phyloP scores from a whole-genome alignment of 2,329 filamentous ascomycete genomes.

The Fusarium oxysporum region DNA sequence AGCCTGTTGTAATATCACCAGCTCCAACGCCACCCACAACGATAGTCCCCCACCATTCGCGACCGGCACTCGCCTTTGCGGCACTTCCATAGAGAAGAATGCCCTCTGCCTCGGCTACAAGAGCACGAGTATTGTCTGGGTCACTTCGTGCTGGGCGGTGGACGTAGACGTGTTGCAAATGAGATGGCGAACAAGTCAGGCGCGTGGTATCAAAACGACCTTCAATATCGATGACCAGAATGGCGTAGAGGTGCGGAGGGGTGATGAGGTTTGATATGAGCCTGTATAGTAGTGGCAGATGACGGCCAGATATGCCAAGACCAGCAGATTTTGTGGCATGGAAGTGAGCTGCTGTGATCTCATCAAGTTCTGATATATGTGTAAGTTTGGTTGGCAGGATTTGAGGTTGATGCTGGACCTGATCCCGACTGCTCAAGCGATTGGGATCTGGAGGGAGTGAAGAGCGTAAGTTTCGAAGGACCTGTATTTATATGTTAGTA shows the following conservation, averaged over 20 bases:
- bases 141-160: conserved; percentile 54
- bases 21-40: conserved; percentile 59
- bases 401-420: conserved; percentile 32
- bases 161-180: conserved; percentile 65
- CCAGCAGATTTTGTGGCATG: conserved; percentile 60
- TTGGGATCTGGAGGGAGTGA: conserved; percentile 42
- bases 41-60: conserved; percentile 70
- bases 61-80: conserved; percentile 55
- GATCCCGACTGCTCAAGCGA: conserved; percentile 5
- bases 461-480: conserved; percentile 43
- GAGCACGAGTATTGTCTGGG: conserved; percentile 47
- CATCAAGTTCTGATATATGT: conserved; percentile 59
- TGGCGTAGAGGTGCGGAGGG: conserved; percentile 58
- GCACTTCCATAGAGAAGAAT: conserved; percentile 63
- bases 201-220: conserved; percentile 65
- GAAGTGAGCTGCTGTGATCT: conserved; percentile 60
- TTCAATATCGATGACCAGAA: conserved; percentile 68
- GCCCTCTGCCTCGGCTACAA: conserved; percentile 56
- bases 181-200: conserved; percentile 52
- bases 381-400: conserved; percentile 48
- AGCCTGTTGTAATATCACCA: conserved; percentile 49
- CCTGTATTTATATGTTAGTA: conserved; percentile 25
- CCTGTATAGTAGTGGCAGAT: conserved; percentile 67
- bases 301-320: conserved; percentile 64
- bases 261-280: conserved; percentile 65